A percentile compares a stretch with the other conserved stretches of the same genome.
phyloP scores from a whole-genome alignment of 345 rosid species.

The Eucalyptus virginea region DNA sequence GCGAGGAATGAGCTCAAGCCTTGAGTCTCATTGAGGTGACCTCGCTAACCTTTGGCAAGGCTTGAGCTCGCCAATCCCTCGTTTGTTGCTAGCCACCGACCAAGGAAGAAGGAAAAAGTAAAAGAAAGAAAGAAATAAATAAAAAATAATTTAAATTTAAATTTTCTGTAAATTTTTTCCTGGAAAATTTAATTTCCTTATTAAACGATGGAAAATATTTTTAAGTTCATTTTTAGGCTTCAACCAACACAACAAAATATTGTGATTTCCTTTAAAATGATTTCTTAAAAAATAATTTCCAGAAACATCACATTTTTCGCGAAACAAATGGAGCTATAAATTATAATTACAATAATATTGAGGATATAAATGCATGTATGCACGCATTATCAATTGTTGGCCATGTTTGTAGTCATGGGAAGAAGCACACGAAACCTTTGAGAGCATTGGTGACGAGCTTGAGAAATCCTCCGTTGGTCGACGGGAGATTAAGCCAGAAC shows the following conservation, averaged over 20 bases:
- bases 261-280: too few species aligned
- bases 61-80: fast-evolving
- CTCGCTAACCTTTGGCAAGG: background rate
- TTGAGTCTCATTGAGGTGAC: too few species aligned
- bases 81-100: fast-evolving
- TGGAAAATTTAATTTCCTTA: background rate
- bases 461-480: slow-evolving; percentile 29
- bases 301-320: background rate
- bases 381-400: background rate
- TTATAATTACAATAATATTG: background rate
- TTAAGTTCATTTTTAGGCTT: background rate
- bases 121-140: too few species aligned
- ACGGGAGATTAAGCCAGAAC: slow-evolving; percentile 25
- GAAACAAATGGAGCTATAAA: too few species aligned
- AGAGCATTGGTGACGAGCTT: slow-evolving; percentile 8
- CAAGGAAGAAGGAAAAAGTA: background rate
- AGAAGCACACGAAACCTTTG: slow-evolving; percentile 9
- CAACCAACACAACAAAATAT: background rate
- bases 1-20: background rate
- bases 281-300: background rate
- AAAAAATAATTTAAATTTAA: too few species aligned
- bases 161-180: fast-evolving
- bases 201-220: too few species aligned
- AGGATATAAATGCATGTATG: background rate
- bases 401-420: background rate